Evolutionary conservation across 139 green algal genomes (phyloP), one percentile per base, ranked within the genome.

Genomic region (Chara braunii): DNA sequence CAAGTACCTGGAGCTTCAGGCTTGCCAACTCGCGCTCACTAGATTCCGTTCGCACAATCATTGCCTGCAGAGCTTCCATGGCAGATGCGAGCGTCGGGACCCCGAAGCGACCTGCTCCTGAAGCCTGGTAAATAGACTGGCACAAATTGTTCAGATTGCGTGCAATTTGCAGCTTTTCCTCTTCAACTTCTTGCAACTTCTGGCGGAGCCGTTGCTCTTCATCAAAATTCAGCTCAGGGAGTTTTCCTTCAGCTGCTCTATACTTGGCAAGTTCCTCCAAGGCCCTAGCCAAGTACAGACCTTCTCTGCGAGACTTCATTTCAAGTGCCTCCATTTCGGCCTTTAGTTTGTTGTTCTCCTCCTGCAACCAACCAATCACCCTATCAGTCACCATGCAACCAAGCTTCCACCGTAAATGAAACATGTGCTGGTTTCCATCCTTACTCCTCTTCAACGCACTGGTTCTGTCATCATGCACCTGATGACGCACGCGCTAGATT

Each of bases 171-270:
- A 48, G 40, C 18, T 18, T 48, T 18, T 48, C 40, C 18, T 48
- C 40, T 48, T 48, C 18, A 48, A 18, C 40, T 48, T 48, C 40
- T 18, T 48, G 40, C 40, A 48, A 48, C 40, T 48, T 48, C 40
- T 48, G 18, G 40, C 40, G 40, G 18, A 48, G 40, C 18, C 40
- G 18, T 18, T 18, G 40, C 40, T 48, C 40, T 18, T 48, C 40
- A 18, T 48, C 40, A 18, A 48, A 18, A 18, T 48, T 48, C 18
- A 48, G 18, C 18, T 48, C 40, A 18, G 40, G 40, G 18, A 18
- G 40, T 26, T 26, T 18, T 18, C 40, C 40, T 18, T 18, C 18
- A 18, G 18, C 40, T 18, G 40, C 18, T 18, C 40, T 18, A 18
- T 26, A 48, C 18, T 18, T 18, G 18, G 40, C 40, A 18, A 48